These are phyloP conservation scores for Boechera stricta DNA, from an alignment of 345 rosid genomes.

Conservation along the genomic window DNA sequence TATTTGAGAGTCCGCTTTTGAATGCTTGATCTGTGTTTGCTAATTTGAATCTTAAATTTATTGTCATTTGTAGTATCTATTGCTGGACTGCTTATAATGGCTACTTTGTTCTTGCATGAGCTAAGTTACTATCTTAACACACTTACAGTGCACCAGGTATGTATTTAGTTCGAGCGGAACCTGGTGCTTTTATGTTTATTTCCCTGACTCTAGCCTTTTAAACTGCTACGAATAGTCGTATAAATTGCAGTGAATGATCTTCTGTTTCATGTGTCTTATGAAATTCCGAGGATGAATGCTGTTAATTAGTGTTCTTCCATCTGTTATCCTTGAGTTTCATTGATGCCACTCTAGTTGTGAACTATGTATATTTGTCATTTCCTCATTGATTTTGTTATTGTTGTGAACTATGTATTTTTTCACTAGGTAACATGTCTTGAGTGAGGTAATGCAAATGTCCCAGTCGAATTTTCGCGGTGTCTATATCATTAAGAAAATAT, in stretches of 20 bases:
- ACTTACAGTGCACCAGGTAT: slow-evolving; percentile 90
- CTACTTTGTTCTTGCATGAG: slow-evolving; percentile 86
- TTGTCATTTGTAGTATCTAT: slow-evolving; percentile 68
- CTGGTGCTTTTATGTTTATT: slow-evolving; percentile 11
- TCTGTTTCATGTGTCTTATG: not conserved
- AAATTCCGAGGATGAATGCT: slow-evolving; percentile 6
- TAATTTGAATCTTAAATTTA: slow-evolving; percentile 9
- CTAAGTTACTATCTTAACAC: slow-evolving; percentile 79
- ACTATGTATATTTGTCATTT: not conserved
- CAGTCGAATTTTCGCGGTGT: not conserved
- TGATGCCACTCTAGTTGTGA: not conserved
- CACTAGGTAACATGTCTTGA: not conserved
- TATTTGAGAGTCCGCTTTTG: not conserved
- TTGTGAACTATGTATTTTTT: not conserved
- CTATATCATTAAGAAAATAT: not conserved
- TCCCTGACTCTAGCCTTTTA: not conserved
- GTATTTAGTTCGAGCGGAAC: not conserved
- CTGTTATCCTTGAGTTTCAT: not conserved
- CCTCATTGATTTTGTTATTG: not conserved
- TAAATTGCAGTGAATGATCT: not conserved
- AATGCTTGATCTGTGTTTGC: not conserved
- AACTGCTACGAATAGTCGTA: slow-evolving; percentile 1
- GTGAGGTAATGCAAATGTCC: not conserved
- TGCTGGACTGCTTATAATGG: slow-evolving; percentile 85
- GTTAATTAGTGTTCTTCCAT: not conserved